phyloP scores from a whole-genome alignment of 1,139 yeast species.

The Casaregolazyma suthepensis region DNA sequence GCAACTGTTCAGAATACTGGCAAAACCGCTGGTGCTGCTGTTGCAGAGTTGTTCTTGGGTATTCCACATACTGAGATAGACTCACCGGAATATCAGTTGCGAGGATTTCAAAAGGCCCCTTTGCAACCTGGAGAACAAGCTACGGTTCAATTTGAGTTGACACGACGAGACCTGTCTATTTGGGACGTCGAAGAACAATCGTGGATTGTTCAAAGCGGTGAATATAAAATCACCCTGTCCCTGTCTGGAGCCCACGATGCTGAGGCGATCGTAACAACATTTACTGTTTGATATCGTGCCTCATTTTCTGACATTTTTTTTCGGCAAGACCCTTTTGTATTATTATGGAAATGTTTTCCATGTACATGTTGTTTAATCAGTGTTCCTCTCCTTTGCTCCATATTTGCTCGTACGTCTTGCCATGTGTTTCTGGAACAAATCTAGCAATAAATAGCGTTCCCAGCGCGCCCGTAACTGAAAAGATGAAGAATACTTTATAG shows the following conservation, averaged over 20 bases:
- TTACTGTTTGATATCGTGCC: neutral
- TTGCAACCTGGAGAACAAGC: slow-evolving; percentile 41
- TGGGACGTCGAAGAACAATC: slow-evolving; percentile 57
- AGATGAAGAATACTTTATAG: slow-evolving; percentile 72
- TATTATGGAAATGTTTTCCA: neutral
- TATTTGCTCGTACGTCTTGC: slow-evolving; percentile 44
- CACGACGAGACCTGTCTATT: slow-evolving; percentile 50
- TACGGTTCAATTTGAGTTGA: slow-evolving; percentile 41
- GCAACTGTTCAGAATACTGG: slow-evolving; percentile 50
- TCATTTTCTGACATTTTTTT: neutral
- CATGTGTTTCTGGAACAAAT: slow-evolving; percentile 75
- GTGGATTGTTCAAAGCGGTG: slow-evolving; percentile 58
- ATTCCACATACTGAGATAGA: slow-evolving; percentile 41
- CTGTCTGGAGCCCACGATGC: slow-evolving; percentile 5
- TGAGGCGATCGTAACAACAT: neutral
- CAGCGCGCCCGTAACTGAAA: slow-evolving; percentile 39
- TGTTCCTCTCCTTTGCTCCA: neutral
- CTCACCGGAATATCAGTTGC: slow-evolving; percentile 47
- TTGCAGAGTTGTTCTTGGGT: slow-evolving; percentile 53
- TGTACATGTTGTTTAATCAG: neutral
- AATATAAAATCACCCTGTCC: slow-evolving; percentile 38
- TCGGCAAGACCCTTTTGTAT: neutral
- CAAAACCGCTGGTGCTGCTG: slow-evolving; percentile 45
- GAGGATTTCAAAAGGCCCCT: slow-evolving; percentile 56
- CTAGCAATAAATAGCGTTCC: slow-evolving; percentile 17